These are phyloP conservation scores for Dryadomyces quercus-mongolicae DNA, from an alignment of 2,329 filamentous ascomycete species.

Conservation along the genomic window DNA sequence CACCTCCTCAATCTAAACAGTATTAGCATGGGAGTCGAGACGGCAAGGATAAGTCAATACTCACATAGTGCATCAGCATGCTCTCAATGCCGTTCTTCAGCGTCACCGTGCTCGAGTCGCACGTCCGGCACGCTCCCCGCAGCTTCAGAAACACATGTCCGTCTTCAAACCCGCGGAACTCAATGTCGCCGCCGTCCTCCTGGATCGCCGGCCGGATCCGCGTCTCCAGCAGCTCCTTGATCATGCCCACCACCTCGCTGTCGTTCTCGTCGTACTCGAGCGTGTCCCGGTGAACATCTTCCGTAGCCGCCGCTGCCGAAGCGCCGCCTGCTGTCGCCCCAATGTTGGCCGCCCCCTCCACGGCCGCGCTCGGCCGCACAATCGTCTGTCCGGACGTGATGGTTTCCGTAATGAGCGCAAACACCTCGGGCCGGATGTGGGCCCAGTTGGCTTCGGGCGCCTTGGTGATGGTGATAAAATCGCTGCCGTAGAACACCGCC, in stretches of 20 bases:
- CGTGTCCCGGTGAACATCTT: constrained; percentile 48
- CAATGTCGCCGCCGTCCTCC: constrained; percentile 95
- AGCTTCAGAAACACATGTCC: constrained; percentile 81
- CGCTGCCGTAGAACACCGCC: constrained; percentile 82
- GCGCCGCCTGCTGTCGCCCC: constrained; percentile 14
- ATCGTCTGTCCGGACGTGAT: constrained; percentile 74
- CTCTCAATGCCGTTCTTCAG: constrained; percentile 96
- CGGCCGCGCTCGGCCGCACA: constrained; percentile 46
- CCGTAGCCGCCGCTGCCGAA: constrained; percentile 28
- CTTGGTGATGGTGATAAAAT: constrained; percentile 97
- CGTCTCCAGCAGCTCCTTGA: constrained; percentile 94
- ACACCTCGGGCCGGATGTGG: constrained; percentile 89
- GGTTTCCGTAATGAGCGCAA: constrained; percentile 86
- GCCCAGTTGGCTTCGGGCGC: constrained; percentile 80
- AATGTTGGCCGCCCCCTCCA: too few relatives aligned
- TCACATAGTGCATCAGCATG: constrained; percentile 93
- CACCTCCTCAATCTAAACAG: constrained; percentile 75
- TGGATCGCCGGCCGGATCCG: constrained; percentile 91
- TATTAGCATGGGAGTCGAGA: too few relatives aligned
- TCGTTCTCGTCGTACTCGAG: constrained; percentile 82
- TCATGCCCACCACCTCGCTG: constrained; percentile 92
- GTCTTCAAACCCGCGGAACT: constrained; percentile 80
- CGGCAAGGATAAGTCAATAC: constrained; percentile 22
- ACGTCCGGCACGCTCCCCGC: constrained; percentile 85
- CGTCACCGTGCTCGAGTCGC: constrained; percentile 92